Evolutionary conservation across 495 filamentous ascomycete species (phyloP), one percentile per base, ranked within the genome.

Genomic region (Talaromyces liani): DNA sequence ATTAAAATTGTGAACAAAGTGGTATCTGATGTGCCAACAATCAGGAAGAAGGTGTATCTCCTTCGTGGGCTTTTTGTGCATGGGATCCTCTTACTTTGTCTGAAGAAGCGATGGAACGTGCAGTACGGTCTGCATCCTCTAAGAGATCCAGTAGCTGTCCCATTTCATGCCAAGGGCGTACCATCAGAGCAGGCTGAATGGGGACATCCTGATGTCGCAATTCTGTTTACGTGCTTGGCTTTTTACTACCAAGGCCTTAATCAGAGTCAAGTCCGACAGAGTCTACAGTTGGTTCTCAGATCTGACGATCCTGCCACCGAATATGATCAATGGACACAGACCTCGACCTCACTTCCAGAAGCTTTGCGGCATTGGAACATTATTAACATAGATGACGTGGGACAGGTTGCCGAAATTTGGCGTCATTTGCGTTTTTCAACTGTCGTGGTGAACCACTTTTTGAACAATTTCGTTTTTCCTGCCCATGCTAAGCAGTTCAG

Each of bases 51-150:
- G 25, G 63, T 91, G 0, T 72, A 88, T 7, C 72, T 91, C 0
- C 69, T 91, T 0, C 75, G 86, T 6, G 87, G 88, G 0, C 72
- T 91, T 0, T 65, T 92, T 3, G 84, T 83, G 0, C 73, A 74
- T 22, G 79, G 83, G 0, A 78, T 91, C 0, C 69, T 91, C 0
- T 34, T 66, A 0, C 85, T 89, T 55, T 78, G 72, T 0, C 71
- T 91, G 0, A 78, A 85, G 20, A 90, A 90, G 67, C 75, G 89
- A 4, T 91, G 85, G 84, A 75, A 82, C n/a, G 88, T 92, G 7
- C 80, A 90, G 51, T 91, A 87, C 65, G 88, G 88, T 0, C 76
- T 88, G 0, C 77, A 85, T 66, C 72, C 66, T 0, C 72, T 74
- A 0, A 63, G 69, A 16, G 83, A 82, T 0, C 75, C 75, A 62